Evolutionary conservation across 805 yeast genomes (phyloP).

Genomic region (Zygosaccharomyces rouxii): DNA sequence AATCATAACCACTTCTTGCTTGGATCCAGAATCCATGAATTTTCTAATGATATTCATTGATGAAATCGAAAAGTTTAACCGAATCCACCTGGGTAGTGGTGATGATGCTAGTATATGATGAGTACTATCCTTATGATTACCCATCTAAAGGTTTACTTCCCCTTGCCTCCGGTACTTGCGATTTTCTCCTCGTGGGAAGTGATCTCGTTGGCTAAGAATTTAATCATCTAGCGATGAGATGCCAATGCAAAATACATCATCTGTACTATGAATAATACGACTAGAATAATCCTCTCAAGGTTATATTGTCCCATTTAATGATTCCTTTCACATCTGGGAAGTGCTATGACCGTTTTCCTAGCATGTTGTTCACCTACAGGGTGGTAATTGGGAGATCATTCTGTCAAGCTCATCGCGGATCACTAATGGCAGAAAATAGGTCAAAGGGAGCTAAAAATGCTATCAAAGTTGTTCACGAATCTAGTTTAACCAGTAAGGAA

Average conservation of each 20-base stretch:
- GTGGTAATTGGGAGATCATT: conserved; percentile 6
- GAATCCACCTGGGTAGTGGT: background rate
- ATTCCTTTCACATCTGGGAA: background rate
- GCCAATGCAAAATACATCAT: background rate
- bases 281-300: no score
- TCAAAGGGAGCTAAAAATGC: conserved; percentile 18
- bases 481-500: conserved; percentile 12
- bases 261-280: no score
- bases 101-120: background rate
- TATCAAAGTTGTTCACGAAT: conserved; percentile 18
- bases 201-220: background rate
- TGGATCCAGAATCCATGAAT: conserved; percentile 52
- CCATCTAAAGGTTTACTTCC: background rate
- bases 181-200: background rate
- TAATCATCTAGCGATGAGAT: background rate
- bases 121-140: background rate
- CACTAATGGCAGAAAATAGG: conserved; percentile 6
- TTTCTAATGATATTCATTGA: conserved; percentile 69
- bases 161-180: conserved; percentile 1
- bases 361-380: background rate
- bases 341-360: background rate
- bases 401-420: conserved; percentile 7
- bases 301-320: background rate
- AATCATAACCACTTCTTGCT: conserved; percentile 59
- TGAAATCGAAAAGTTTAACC: no score